Evolutionary conservation across 176 grass and related monocot genomes (phyloP), one percentile per base, ranked within the genome.

Genomic region (Eragrostis curvula): DNA sequence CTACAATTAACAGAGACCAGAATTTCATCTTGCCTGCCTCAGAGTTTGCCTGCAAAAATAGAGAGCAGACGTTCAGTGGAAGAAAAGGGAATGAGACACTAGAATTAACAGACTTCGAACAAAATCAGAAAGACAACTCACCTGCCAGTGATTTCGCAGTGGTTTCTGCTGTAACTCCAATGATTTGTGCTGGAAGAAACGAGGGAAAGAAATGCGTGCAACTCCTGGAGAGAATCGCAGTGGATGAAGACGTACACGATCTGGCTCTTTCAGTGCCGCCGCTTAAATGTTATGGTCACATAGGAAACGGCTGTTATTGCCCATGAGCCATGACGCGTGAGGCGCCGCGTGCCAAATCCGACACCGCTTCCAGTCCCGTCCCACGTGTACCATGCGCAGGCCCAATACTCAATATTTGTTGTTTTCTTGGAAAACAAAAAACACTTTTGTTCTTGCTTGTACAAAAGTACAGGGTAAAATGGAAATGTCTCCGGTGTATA

Each of bases 1-100:
- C 92, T 11, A 91, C 83, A 1, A 40, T 47, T 16, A 92, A 64
- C 72, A 92, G 81, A 29, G 87, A 80, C 87, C 81, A 87, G 67
- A 89, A 84, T 44, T 62, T 79, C 87, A 87, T 87, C 47, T 52
- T 78, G 9, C 42, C 6, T 23, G 30, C 57, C 72, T 60, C 43
- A 65, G 40, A 25, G 27, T 51, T 39, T 11, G 79, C 57, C 48
- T 68, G 73, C 1, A 12, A 46, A 14, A 70, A 21, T 28, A 60
- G 40, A 43, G 48, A 44, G 7, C 30, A 57, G 9, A 21, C 44
- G 24, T 36, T 53, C 46, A 77, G 13, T 7, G 14, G 25, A 36
- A 47, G 48, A 28, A 39, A 51, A 61, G 21, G 57, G 3, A 28
- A 10, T 18, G 21, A 8, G 10, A 7, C 8, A 8, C 43, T 12